These are phyloP conservation scores for Tetrahymena malaccensis DNA, from an alignment of 73 alveolate genomes.

Conservation along the genomic window DNA sequence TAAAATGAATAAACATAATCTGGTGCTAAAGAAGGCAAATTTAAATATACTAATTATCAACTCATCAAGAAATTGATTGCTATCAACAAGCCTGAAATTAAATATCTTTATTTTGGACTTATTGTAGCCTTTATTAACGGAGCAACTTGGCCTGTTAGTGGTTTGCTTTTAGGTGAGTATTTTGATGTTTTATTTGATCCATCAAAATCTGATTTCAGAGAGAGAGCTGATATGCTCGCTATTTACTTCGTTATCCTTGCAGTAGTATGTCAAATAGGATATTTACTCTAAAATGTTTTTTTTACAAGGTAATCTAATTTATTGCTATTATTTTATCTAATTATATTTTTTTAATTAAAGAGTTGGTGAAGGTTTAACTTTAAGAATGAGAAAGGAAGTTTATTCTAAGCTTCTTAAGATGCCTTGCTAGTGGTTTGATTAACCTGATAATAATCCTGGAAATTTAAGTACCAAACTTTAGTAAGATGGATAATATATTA, in stretches of 20 bases:
- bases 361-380: conserved; percentile 54
- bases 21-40: neutral
- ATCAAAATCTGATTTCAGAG: neutral
- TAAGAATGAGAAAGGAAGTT: conserved; percentile 50
- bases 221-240: neutral
- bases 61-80: neutral
- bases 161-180: conserved; percentile 29
- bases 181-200: neutral
- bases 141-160: conserved; percentile 40
- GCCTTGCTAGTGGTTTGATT: conserved; percentile 68
- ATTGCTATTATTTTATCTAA: neutral
- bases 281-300: neutral
- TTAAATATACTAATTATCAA: neutral
- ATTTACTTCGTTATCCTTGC: neutral
- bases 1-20: neutral
- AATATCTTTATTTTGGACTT: conserved; percentile 19
- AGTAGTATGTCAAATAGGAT: neutral
- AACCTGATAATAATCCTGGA: conserved; percentile 65
- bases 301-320: neutral
- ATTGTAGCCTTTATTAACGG: conserved; percentile 13
- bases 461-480: conserved; percentile 52
- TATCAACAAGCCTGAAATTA: conserved; percentile 12
- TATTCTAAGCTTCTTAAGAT: conserved; percentile 49
- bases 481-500: neutral
- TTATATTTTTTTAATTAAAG: conserved; percentile 48